These are phyloP conservation scores for Cylindrotheca fusiformis DNA, from an alignment of 108 stramenopile genomes.

Conservation along the genomic window DNA sequence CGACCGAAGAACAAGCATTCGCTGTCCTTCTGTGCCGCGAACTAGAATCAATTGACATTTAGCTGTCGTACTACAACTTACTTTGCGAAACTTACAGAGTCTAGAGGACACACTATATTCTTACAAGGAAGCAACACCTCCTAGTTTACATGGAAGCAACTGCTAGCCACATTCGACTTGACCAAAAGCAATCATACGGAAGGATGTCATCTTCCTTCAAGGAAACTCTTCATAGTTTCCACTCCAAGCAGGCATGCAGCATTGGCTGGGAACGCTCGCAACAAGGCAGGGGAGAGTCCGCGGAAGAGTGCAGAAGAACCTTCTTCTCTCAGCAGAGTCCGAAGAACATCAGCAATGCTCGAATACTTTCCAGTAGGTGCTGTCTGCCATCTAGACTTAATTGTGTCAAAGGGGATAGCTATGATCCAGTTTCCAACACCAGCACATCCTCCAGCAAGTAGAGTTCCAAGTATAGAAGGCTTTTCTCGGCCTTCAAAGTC, in stretches of 20 bases:
- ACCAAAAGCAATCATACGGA: no score
- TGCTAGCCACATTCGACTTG: no score
- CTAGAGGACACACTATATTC: no score
- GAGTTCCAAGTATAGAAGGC: constrained; percentile 55
- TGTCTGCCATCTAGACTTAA: constrained; percentile 85
- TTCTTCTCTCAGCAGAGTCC: constrained; percentile 72
- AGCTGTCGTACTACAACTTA: neutral
- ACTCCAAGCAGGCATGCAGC: constrained; percentile 91
- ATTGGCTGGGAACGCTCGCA: constrained; percentile 93
- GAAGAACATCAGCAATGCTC: constrained; percentile 61
- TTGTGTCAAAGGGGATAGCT: constrained; percentile 81
- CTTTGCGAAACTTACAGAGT: no score
- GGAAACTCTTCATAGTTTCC: constrained; percentile 43
- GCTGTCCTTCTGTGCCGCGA: constrained; percentile 17
- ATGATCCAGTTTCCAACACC: constrained; percentile 88
- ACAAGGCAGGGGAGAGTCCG: constrained; percentile 82
- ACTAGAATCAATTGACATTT: constrained; percentile 19
- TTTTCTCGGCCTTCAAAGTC: constrained; percentile 21
- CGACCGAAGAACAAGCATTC: constrained; percentile 13
- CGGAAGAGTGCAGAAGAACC: constrained; percentile 77
- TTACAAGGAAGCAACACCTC: no score
- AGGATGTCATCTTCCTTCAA: constrained; percentile 16
- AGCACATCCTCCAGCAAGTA: constrained; percentile 84
- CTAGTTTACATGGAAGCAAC: no score
- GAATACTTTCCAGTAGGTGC: constrained; percentile 73